Evolutionary conservation across 2,329 filamentous ascomycete species (phyloP).

Genomic region (Cadophora sp.): DNA sequence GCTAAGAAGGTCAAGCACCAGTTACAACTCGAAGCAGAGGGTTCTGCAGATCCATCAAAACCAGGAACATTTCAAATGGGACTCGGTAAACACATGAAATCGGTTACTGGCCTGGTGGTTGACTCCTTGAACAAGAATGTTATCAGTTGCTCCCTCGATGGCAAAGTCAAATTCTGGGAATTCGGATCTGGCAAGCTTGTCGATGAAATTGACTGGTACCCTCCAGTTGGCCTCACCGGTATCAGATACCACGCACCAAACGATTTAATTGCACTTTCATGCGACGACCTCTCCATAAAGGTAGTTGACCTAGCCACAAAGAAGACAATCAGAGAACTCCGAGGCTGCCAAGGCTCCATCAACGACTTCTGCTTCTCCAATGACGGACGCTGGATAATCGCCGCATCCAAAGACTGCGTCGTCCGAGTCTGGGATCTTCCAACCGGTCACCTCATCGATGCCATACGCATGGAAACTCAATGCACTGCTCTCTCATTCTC

Average conservation of each 20-base stretch:
- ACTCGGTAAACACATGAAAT: constrained; percentile 77
- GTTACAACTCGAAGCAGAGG: constrained; percentile 53
- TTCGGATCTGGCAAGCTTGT: constrained; percentile 82
- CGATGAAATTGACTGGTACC: constrained; percentile 84
- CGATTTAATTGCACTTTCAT: constrained; percentile 86
- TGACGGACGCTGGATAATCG: constrained; percentile 92
- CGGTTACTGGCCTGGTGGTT: constrained; percentile 85
- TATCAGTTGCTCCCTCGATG: constrained; percentile 87
- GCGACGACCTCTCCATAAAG: constrained; percentile 86
- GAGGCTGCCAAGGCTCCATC: constrained; percentile 76
- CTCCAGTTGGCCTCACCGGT: constrained; percentile 75
- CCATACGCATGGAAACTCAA: constrained; percentile 78
- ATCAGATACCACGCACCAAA: constrained; percentile 83
- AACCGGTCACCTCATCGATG: constrained; percentile 94
- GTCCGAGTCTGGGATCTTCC: constrained; percentile 94
- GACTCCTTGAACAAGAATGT: constrained; percentile 89
- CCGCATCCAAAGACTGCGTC: constrained; percentile 80
- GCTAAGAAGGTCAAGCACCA: constrained; percentile 76
- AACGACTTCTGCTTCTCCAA: constrained; percentile 89
- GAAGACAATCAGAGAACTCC: constrained; percentile 90
- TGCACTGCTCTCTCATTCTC: constrained; percentile 91
- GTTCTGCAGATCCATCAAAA: constrained; percentile 30
- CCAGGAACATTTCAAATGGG: constrained; percentile 46
- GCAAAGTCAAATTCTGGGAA: constrained; percentile 97
- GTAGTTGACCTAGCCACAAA: constrained; percentile 91